Evolutionary conservation across 805 yeast species (phyloP), one percentile per base, ranked within the genome.

Genomic region (Ogataea ganodermae): DNA sequence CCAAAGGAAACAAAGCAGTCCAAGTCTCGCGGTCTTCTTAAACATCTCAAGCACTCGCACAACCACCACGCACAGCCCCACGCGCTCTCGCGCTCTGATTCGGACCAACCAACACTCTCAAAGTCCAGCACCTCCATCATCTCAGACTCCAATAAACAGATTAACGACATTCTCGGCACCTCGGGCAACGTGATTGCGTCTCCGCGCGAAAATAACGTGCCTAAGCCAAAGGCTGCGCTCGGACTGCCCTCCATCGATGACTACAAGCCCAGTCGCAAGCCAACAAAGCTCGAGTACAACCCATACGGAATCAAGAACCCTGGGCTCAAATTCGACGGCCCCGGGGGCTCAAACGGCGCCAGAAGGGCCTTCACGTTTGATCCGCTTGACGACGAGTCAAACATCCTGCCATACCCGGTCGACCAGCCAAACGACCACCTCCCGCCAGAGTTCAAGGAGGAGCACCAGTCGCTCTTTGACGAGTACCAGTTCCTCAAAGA

Each of bases 391-490:
- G 72, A 67, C 39, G 78, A 76, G 42, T 70, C 74, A 20, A 72
- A 81, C 30, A 67, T 81, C 10, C 67, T 86, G 50, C 79, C 84
- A 1, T 73, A 80, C 51, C 94, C 94, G 0, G 78, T 86, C 17
- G 79, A 78, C 14, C 79, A 82, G 58, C 95, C 96, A 2, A 86
- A 87, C 62, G 79, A 77, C 26, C 74, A 69, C 55, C 65, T 87
- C 31, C 92, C 94, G 0, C 71, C 62, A 0, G 80, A 76, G 10
- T 72, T 81, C 53, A 71, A 78, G 45, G 79, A 82, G 58, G 70
- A 70, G 3, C 76, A 76, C 53, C 69, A 75, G 6, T 72, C 76
- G 36, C 65, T 87, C 48, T 68, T 76, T 36, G 89, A 84, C 40
- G 81, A 78, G 42, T 87, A 79, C 57, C 77, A 74, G 43, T 63